Conservation (phyloP, 2,329 filamentous ascomycete species). For the Hymenoscyphus occultus region DNA sequence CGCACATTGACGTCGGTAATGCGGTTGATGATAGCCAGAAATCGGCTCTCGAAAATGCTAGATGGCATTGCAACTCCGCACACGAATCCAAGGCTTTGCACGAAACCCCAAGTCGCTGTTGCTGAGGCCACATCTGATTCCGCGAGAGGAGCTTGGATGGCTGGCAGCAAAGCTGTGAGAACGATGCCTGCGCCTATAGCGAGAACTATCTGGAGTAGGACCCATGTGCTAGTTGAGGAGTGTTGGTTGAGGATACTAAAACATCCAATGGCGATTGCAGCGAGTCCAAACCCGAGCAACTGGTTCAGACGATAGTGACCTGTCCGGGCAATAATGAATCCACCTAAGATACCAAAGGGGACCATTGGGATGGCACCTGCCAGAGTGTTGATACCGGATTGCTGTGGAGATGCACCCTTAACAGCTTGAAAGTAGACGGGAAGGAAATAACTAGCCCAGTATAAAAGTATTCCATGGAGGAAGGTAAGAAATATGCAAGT, state of each 20-base stretch:
- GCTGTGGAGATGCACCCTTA: neutral
- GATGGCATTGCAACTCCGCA: neutral
- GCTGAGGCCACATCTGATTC: neutral
- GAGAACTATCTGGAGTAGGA: neutral
- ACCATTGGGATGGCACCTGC: neutral
- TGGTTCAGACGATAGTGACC: neutral
- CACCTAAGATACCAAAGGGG: neutral
- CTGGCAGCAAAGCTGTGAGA: neutral
- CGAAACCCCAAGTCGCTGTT: neutral
- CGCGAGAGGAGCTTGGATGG: neutral
- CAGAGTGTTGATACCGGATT: neutral
- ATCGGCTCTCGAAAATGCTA: neutral
- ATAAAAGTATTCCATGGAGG: constrained; percentile 10
- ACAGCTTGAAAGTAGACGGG: neutral
- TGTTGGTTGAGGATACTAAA: neutral
- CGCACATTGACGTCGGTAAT: neutral
- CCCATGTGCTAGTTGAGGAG: neutral
- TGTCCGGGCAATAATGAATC: neutral
- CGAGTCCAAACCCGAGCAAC: neutral
- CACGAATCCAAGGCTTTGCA: neutral
- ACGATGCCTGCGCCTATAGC: neutral
- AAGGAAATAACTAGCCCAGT: neutral
- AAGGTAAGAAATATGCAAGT: neutral
- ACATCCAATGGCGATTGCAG: neutral
- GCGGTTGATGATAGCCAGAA: neutral